A percentile compares a stretch with the other conserved stretches of the same genome.
Evolutionary conservation across 2,329 filamentous ascomycete genomes (phyloP).

Genomic region (Curvularia sp.): DNA sequence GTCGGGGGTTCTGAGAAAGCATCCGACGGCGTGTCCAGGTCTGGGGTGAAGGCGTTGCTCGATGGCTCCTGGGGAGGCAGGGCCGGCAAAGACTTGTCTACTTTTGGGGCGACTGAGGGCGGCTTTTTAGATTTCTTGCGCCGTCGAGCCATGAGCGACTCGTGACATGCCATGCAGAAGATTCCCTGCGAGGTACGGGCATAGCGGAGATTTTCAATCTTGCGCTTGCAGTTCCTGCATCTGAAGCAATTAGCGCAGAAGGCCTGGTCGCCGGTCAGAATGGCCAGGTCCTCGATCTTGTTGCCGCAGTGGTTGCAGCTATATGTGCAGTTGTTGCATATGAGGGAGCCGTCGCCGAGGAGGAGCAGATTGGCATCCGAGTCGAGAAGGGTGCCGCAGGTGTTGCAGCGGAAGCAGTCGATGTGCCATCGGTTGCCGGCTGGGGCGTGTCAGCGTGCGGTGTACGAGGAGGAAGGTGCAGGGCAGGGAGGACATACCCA

Average conservation of each 20-base stretch:
- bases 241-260: conserved; percentile 98
- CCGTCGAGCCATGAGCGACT: conserved; percentile 91
- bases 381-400: conserved; percentile 92
- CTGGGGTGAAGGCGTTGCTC: conserved; percentile 63
- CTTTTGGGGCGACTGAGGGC: conserved; percentile 60
- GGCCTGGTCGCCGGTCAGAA: conserved; percentile 95
- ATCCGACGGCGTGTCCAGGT: conserved; percentile 64
- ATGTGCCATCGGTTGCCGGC: conserved; percentile 98
- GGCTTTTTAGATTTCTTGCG: conserved; percentile 78
- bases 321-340: conserved; percentile 99
- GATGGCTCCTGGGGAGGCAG: conserved; percentile 74
- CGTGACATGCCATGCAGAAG: conserved; percentile 99
- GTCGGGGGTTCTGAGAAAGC: conserved; percentile 69
- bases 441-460: conserved; percentile 52
- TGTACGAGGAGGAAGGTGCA: conserved; percentile 1
- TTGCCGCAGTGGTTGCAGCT: conserved; percentile 96
- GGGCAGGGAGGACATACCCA: conserved; percentile 68
- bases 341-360: conserved; percentile 94
- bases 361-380: conserved; percentile 97
- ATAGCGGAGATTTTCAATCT: conserved; percentile 98
- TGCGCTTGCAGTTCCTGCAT: conserved; percentile 97
- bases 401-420: conserved; percentile 97
- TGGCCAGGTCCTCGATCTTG: conserved; percentile 98
- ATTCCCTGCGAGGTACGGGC: conserved; percentile 97
- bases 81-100: conserved; percentile 92